phyloP scores from a whole-genome alignment of 2,329 filamentous ascomycete species.

The Huntiella savannae region DNA sequence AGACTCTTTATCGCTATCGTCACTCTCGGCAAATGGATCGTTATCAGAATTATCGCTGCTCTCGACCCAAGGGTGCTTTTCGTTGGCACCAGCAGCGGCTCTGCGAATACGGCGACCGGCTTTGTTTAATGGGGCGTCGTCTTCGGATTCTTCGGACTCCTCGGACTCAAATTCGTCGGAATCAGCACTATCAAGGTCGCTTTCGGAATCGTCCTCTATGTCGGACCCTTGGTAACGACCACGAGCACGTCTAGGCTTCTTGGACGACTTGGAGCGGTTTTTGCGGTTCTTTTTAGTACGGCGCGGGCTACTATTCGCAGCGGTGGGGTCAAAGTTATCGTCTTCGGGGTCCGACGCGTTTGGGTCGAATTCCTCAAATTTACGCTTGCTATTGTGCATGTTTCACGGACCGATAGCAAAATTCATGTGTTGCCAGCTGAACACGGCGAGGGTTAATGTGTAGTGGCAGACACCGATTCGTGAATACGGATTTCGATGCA shows the following conservation, averaged over 20 bases:
- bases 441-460: too few relatives aligned
- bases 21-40: conserved; percentile 25
- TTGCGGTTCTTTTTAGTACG: conserved; percentile 21
- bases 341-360: conserved; percentile 49
- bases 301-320: conserved; percentile 23
- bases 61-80: conserved; percentile 8
- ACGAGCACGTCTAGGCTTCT: conserved; percentile 21
- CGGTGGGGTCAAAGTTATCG: conserved; percentile 41
- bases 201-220: conserved; percentile 39
- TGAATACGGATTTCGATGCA: too few relatives aligned
- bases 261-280: conserved; percentile 16
- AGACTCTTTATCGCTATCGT: conserved; percentile 25
- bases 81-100: conserved; percentile 19
- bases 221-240: conserved; percentile 38
- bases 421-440: too few relatives aligned
- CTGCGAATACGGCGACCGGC: conserved; percentile 31
- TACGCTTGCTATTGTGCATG: conserved; percentile 34
- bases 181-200: conserved; percentile 31
- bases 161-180: conserved; percentile 29
- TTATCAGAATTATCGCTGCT: conserved; percentile 9
- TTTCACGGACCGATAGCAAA: conserved; percentile 11
- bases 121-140: conserved; percentile 26
- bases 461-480: too few relatives aligned
- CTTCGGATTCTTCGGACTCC: conserved; percentile 20
- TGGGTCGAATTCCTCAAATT: conserved; percentile 41